These are phyloP conservation scores for Ophiostoma sp. DNA, from an alignment of 2,329 filamentous ascomycete genomes.

Conservation along the genomic window DNA sequence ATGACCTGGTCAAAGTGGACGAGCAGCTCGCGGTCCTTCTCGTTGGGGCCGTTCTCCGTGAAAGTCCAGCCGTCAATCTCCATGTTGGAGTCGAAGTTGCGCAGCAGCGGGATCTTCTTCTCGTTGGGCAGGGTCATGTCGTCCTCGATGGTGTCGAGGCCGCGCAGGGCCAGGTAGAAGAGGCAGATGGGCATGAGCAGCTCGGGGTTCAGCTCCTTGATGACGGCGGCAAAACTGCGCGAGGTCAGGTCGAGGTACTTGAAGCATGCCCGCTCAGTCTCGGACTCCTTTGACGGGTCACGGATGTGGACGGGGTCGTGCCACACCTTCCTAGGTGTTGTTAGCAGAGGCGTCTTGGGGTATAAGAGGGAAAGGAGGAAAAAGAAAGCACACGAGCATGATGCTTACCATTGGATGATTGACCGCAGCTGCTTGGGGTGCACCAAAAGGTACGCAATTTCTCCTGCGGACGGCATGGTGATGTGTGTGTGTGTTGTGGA, in stretches of 20 bases:
- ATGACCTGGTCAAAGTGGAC: conserved; percentile 90
- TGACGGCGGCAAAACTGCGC: conserved; percentile 89
- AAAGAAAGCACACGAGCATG: conserved; percentile 15
- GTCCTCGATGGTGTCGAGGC: conserved; percentile 97
- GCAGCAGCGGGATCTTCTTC: conserved; percentile 82
- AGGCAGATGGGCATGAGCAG: conserved; percentile 81
- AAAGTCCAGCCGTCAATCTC: conserved; percentile 90
- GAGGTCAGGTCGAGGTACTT: conserved; percentile 83
- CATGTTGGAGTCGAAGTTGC: conserved; percentile 77
- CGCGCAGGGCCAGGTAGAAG: conserved; percentile 91
- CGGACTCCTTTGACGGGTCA: conserved; percentile 71
- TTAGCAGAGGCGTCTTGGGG: not conserved
- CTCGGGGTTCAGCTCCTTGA: conserved; percentile 93
- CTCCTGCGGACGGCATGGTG: conserved; percentile 55
- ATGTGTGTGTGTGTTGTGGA: conserved; percentile 17
- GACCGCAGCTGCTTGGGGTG: conserved; percentile 77
- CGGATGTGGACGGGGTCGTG: conserved; percentile 90
- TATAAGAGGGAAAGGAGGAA: not conserved
- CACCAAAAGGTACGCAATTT: conserved; percentile 68
- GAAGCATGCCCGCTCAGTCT: conserved; percentile 79
- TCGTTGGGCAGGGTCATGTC: conserved; percentile 87
- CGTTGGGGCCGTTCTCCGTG: conserved; percentile 77
- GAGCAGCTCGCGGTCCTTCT: conserved; percentile 90
- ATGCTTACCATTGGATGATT: conserved; percentile 82
- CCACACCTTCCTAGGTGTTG: conserved; percentile 79